Percentiles rank a stretch among this genome's conserved stretches.
These are phyloP conservation scores for Yarrowia sp. DNA, from an alignment of 805 yeast species.

Conservation along the genomic window DNA sequence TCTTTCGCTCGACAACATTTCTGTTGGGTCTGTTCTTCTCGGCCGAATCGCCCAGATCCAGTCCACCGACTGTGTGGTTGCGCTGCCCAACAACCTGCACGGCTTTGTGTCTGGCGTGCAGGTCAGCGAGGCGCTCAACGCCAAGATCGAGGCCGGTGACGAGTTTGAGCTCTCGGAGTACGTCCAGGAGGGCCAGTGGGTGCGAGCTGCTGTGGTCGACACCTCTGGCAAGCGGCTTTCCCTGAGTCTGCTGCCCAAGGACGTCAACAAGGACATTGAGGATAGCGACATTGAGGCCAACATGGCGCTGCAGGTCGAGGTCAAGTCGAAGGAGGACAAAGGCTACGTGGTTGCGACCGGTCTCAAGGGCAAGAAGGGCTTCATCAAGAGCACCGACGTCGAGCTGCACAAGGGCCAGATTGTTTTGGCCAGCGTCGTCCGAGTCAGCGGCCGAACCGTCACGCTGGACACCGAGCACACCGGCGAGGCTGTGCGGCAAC, in stretches of 20 bases:
- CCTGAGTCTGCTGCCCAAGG: conserved; percentile 69
- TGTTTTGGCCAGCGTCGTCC: conserved; percentile 57
- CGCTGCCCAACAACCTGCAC: conserved; percentile 75
- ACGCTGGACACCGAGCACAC: conserved; percentile 53
- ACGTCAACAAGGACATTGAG: conserved; percentile 51
- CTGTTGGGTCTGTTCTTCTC: conserved; percentile 69
- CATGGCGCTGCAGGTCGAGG: conserved; percentile 68
- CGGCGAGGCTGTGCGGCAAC: conserved; percentile 46
- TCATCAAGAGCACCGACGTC: conserved; percentile 58
- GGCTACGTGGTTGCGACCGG: conserved; percentile 81
- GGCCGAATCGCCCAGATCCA: conserved; percentile 70
- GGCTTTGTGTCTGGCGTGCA: conserved; percentile 74
- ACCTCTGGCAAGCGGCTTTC: conserved; percentile 63
- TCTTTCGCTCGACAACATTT: conserved; percentile 58
- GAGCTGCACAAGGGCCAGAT: conserved; percentile 68
- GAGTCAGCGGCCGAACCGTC: conserved; percentile 54
- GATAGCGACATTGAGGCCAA: conserved; percentile 58
- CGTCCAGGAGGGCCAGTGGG: conserved; percentile 78
- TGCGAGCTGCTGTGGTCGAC: conserved; percentile 73
- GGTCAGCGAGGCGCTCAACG: conserved; percentile 56
- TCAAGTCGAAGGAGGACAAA: conserved; percentile 85
- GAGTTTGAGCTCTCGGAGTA: conserved; percentile 44
- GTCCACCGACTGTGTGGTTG: conserved; percentile 60
- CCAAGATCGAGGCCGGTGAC: conserved; percentile 44
- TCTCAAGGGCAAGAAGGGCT: conserved; percentile 56